Conservation (phyloP, 768 basidiomycete genomes). For the Amanita rimosa region DNA sequence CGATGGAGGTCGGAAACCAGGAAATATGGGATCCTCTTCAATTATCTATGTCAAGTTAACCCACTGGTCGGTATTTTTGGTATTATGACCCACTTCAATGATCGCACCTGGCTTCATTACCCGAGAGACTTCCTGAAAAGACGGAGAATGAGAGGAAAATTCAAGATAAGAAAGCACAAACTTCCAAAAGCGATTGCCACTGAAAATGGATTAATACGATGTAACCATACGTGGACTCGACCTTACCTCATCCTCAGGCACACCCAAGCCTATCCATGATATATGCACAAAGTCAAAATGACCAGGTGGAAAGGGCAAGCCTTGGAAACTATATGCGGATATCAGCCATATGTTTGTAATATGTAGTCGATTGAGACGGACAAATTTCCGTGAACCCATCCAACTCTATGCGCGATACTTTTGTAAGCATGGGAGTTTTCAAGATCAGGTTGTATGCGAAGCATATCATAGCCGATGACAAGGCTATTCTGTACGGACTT, state of each 20-base stretch:
- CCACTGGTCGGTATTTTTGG: background rate
- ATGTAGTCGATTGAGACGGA: constrained; percentile 21
- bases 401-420: constrained; percentile 36
- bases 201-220: constrained; percentile 14
- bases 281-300: constrained; percentile 61
- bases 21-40: constrained; percentile 68
- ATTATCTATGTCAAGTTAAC: constrained; percentile 34
- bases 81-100: constrained; percentile 40
- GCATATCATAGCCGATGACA: constrained; percentile 51
- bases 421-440: constrained; percentile 22
- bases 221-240: background rate
- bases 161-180: constrained; percentile 14
- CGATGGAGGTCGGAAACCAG: constrained; percentile 24
- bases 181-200: constrained; percentile 63
- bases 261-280: constrained; percentile 49
- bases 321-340: constrained; percentile 37
- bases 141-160: background rate
- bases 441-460: constrained; percentile 41
- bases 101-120: constrained; percentile 51
- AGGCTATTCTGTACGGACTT: constrained; percentile 32
- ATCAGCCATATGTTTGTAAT: constrained; percentile 1
- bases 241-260: constrained; percentile 58
- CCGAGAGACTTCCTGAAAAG: constrained; percentile 49
- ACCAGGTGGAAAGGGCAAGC: constrained; percentile 44
- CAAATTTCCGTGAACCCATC: constrained; percentile 65